Conservation (phyloP, 768 basidiomycete species). For the Pisolithus sp. region DNA sequence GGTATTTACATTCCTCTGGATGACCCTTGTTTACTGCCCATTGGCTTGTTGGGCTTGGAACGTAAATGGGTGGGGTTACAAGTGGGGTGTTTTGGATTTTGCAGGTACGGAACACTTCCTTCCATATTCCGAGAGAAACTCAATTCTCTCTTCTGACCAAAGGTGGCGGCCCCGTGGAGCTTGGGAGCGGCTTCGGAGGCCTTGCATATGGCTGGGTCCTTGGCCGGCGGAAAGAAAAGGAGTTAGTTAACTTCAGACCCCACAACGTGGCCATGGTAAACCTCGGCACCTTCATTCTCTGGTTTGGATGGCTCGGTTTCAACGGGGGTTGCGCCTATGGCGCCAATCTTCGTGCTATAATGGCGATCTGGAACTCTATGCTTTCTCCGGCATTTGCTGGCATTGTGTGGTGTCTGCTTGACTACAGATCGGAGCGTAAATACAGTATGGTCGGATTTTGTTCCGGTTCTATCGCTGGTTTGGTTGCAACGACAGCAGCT, state of each 20-base stretch:
- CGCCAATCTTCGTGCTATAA: slow-evolving; percentile 79
- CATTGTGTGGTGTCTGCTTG: slow-evolving; percentile 78
- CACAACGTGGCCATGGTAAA: slow-evolving; percentile 82
- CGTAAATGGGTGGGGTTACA: slow-evolving; percentile 75
- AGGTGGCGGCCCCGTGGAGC: slow-evolving; percentile 87
- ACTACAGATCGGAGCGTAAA: slow-evolving; percentile 73
- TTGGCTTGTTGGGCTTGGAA: slow-evolving; percentile 86
- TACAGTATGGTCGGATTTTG: slow-evolving; percentile 92
- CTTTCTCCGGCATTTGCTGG: slow-evolving; percentile 79
- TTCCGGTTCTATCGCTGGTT: slow-evolving; percentile 78
- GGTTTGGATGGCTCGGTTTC: slow-evolving; percentile 88
- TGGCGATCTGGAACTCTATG: slow-evolving; percentile 88
- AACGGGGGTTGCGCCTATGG: slow-evolving; percentile 88
- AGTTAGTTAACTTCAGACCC: slow-evolving; percentile 74
- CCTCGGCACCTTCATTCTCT: slow-evolving; percentile 79
- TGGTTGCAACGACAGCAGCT: slow-evolving; percentile 85
- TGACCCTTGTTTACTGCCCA: slow-evolving; percentile 83
- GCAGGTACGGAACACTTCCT: slow-evolving; percentile 48
- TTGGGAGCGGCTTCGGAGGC: slow-evolving; percentile 77
- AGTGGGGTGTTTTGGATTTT: slow-evolving; percentile 82
- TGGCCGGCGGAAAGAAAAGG: slow-evolving; percentile 68
- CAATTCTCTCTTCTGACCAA: not conserved
- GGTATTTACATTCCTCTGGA: slow-evolving; percentile 78
- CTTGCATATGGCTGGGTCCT: slow-evolving; percentile 85
- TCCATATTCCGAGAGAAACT: not conserved